Evolutionary conservation across 495 filamentous ascomycete species (phyloP).

Genomic region (Parathielavia appendiculata): DNA sequence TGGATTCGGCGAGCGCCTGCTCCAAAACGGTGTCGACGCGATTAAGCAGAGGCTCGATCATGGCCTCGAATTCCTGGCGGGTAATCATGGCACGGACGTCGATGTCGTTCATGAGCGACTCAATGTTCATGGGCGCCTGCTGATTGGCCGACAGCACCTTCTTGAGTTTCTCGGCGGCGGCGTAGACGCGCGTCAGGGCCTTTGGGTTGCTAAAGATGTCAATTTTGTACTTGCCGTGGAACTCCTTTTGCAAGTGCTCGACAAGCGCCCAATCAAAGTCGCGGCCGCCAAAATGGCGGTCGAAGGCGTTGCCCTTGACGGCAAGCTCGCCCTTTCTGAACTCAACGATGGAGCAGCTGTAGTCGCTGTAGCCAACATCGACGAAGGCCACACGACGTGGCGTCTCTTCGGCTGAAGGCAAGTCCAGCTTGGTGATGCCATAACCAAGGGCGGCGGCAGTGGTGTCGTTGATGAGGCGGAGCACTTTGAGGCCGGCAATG

Average conservation of each 20-base stretch:
- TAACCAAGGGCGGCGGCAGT: constrained; percentile 94
- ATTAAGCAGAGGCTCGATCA: constrained; percentile 79
- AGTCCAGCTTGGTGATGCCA: constrained; percentile 94
- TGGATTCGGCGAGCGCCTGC: constrained; percentile 86
- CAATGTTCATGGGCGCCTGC: constrained; percentile 90
- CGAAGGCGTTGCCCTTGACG: constrained; percentile 87
- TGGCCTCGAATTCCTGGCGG: constrained; percentile 87
- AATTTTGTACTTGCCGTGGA: constrained; percentile 87
- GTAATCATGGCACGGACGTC: constrained; percentile 88
- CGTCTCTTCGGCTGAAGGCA: constrained; percentile 86
- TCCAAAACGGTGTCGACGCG: constrained; percentile 70
- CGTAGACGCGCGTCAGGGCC: constrained; percentile 76
- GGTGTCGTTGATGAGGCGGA: constrained; percentile 96
- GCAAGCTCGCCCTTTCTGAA: constrained; percentile 96
- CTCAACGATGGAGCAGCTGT: constrained; percentile 88
- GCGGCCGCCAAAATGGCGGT: constrained; percentile 95
- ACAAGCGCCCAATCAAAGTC: constrained; percentile 94
- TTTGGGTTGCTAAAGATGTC: constrained; percentile 86
- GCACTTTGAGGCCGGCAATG: constrained; percentile 85
- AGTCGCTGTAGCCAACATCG: constrained; percentile 96
- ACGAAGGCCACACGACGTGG: constrained; percentile 86
- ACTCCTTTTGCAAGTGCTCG: constrained; percentile 91
- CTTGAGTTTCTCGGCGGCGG: constrained; percentile 95
- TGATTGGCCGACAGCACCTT: constrained; percentile 97
- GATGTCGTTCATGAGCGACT: constrained; percentile 97